Percentiles rank a stretch among this genome's conserved stretches.
These are phyloP conservation scores for Suillus subluteus DNA, from an alignment of 768 basidiomycete genomes.

Conservation along the genomic window DNA sequence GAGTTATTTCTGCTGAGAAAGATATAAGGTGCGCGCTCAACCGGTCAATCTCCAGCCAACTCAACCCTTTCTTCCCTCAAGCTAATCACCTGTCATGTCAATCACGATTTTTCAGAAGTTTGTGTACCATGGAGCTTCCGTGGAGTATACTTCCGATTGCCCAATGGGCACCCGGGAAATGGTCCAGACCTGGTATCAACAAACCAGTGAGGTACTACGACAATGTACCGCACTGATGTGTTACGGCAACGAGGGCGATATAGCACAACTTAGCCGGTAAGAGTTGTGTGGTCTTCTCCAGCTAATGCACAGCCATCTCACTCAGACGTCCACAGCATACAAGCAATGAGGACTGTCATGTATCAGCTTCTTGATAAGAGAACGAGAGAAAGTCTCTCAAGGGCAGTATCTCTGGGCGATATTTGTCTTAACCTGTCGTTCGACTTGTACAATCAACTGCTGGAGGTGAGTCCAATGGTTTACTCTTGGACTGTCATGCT, in stretches of 20 bases:
- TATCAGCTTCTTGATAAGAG: constrained; percentile 8
- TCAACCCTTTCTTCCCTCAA: neutral
- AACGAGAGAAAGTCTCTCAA: constrained; percentile 5
- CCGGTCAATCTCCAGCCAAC: constrained; percentile 1
- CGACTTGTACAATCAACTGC: neutral
- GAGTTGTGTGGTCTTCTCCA: neutral
- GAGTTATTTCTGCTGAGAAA: neutral
- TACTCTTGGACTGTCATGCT: neutral
- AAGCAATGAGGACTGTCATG: constrained; percentile 10
- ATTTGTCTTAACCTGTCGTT: constrained; percentile 5
- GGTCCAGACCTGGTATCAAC: constrained; percentile 8
- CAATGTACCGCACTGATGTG: constrained; percentile 6
- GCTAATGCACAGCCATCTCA: neutral
- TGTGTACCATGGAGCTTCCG: constrained; percentile 5
- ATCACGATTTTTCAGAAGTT: constrained; percentile 9
- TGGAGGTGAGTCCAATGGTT: neutral
- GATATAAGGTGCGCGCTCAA: constrained; percentile 1
- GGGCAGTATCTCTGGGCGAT: constrained; percentile 6
- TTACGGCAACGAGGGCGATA: neutral
- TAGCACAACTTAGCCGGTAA: constrained; percentile 6
- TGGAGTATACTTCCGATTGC: constrained; percentile 4
- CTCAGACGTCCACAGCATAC: neutral
- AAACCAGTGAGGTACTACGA: constrained; percentile 7
- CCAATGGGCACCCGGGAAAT: constrained; percentile 7
- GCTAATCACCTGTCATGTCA: neutral